Conservation (phyloP, 805 yeast genomes). For the Lachancea kluyveri region DNA sequence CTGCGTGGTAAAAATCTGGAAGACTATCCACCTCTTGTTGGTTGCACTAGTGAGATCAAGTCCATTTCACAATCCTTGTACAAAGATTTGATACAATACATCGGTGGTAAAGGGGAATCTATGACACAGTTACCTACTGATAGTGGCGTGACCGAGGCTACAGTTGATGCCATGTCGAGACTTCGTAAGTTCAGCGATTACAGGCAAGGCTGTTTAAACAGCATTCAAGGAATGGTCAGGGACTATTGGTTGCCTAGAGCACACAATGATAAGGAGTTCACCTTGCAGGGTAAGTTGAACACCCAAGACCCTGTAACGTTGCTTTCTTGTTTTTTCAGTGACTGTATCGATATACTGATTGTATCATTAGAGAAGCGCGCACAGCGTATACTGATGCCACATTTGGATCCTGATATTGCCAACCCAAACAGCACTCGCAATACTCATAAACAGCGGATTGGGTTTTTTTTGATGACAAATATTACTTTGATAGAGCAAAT, state of each 20-base stretch:
- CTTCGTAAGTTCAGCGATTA: conserved; percentile 61
- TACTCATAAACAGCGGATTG: conserved; percentile 41
- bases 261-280: conserved; percentile 27
- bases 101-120: conserved; percentile 45
- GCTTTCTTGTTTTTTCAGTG: conserved; percentile 65
- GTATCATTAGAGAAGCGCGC: conserved; percentile 59
- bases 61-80: conserved; percentile 39
- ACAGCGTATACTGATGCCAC: conserved; percentile 30
- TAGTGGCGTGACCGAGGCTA: conserved; percentile 62
- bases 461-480: conserved; percentile 66
- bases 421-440: conserved; percentile 17
- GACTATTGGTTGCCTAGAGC: conserved; percentile 66
- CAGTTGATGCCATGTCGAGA: conserved; percentile 66
- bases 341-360: conserved; percentile 69
- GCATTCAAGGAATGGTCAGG: conserved; percentile 46
- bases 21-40: conserved; percentile 16
- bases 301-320: conserved; percentile 37
- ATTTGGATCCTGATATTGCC: conserved; percentile 20
- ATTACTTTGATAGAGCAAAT: conserved; percentile 70
- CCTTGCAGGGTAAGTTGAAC: conserved; percentile 13
- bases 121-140: conserved; percentile 53
- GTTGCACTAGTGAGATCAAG: conserved; percentile 22
- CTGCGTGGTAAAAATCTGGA: conserved; percentile 23
- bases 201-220: conserved; percentile 40
- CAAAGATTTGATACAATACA: conserved; percentile 47